phyloP scores from a whole-genome alignment of 208 protist species.

The Naegleria fowleri region DNA sequence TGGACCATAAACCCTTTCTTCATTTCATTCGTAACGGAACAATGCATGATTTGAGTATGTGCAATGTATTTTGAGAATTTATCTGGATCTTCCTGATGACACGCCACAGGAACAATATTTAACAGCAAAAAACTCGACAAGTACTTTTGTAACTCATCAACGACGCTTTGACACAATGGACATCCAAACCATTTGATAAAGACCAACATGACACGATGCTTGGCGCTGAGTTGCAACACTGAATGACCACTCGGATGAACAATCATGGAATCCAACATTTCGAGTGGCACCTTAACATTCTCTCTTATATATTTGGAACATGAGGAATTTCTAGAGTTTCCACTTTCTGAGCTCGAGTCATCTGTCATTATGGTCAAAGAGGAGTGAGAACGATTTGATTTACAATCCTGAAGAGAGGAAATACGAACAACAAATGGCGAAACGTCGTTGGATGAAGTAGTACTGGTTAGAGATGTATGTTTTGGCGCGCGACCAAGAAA shows the following conservation, averaged over 20 bases:
- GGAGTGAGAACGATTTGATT: too few relatives aligned
- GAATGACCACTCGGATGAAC: background rate
- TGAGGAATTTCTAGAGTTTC: too few relatives aligned
- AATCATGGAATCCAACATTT: background rate
- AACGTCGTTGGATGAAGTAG: too few relatives aligned
- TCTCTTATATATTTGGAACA: background rate
- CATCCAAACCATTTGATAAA: constrained; percentile 1
- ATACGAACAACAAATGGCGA: too few relatives aligned
- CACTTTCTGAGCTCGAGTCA: too few relatives aligned
- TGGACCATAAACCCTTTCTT: background rate
- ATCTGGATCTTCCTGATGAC: background rate
- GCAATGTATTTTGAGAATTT: background rate
- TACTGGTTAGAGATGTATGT: too few relatives aligned
- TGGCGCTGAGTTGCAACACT: background rate
- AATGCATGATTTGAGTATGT: background rate
- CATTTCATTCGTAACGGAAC: background rate
- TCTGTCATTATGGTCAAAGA: too few relatives aligned
- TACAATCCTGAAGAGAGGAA: too few relatives aligned
- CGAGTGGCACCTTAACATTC: background rate
- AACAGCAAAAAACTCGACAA: background rate
- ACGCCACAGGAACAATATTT: background rate
- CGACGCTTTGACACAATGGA: background rate
- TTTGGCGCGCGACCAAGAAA: too few relatives aligned
- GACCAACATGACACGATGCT: background rate
- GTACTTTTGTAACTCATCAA: background rate